These are phyloP conservation scores for Pythium monospermum DNA, from an alignment of 352 stramenopile genomes.

Conservation along the genomic window DNA sequence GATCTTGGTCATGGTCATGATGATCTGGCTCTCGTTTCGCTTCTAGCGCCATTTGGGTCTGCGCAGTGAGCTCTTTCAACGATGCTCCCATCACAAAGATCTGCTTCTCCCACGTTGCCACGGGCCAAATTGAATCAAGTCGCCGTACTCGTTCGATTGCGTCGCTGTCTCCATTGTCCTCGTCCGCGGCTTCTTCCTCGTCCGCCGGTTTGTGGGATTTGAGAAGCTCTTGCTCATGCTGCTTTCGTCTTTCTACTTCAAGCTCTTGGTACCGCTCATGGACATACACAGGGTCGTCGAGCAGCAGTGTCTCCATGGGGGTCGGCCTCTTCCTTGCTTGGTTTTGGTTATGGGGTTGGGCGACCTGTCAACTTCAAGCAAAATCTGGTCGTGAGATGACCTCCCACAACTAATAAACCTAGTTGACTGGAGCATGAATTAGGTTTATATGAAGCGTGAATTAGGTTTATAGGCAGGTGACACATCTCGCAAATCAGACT, in stretches of 20 bases:
- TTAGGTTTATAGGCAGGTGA: conserved; percentile 13
- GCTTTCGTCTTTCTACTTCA: conserved; percentile 11
- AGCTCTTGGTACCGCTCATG: conserved; percentile 41
- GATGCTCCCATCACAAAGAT: neutral
- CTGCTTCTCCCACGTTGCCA: neutral
- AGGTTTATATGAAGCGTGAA: no score
- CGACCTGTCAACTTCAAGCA: conserved; percentile 23
- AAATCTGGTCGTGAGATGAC: no score
- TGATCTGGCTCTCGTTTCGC: conserved; percentile 1
- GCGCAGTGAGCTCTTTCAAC: neutral
- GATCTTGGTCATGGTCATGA: neutral
- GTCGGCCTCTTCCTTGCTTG: no score
- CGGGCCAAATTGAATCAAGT: neutral
- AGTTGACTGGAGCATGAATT: no score
- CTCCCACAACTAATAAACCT: neutral
- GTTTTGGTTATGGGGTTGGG: neutral
- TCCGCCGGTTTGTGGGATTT: neutral
- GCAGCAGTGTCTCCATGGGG: conserved; percentile 55
- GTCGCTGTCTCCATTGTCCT: neutral
- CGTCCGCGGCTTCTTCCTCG: neutral
- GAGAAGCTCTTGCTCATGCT: neutral
- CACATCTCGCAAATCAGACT: no score
- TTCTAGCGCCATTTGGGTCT: conserved; percentile 3
- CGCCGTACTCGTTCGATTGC: neutral
- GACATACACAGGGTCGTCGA: conserved; percentile 43